These are phyloP conservation scores for Kodamaea arcana DNA, from an alignment of 1,139 yeast species.

Conservation along the genomic window DNA sequence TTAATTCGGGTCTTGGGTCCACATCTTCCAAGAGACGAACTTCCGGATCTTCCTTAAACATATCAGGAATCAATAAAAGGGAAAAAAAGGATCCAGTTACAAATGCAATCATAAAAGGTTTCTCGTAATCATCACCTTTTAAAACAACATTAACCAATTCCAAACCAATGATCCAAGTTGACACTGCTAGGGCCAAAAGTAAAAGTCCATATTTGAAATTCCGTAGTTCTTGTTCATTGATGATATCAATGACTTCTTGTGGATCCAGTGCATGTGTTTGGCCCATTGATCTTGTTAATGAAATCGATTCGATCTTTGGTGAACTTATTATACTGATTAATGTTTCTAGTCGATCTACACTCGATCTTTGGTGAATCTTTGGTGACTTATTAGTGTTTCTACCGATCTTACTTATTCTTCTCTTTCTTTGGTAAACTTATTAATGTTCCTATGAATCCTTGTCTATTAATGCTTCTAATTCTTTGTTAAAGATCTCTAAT, in stretches of 20 bases:
- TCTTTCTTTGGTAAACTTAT: too few species aligned
- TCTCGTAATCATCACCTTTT: constrained; percentile 45
- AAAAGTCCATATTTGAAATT: constrained; percentile 43
- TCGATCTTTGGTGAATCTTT: too few species aligned
- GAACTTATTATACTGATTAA: too few species aligned
- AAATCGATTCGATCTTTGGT: too few species aligned
- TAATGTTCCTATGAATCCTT: too few species aligned
- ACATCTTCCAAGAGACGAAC: not conserved
- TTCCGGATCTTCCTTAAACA: constrained; percentile 4
- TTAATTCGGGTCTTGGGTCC: constrained; percentile 11
- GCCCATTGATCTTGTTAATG: constrained; percentile 14
- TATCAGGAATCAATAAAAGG: constrained; percentile 42
- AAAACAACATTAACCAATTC: constrained; percentile 47
- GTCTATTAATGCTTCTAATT: too few species aligned
- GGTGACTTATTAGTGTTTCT: too few species aligned
- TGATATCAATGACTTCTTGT: constrained; percentile 39
- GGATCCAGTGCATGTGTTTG: constrained; percentile 16
- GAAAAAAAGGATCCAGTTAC: constrained; percentile 45
- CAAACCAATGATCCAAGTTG: constrained; percentile 47
- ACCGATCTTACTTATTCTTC: too few species aligned
- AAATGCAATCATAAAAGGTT: constrained; percentile 46
- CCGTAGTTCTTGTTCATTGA: constrained; percentile 41
- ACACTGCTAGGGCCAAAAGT: constrained; percentile 37
- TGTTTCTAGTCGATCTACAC: too few species aligned
- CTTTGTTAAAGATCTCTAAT: too few species aligned